Percentiles rank a stretch among this genome's conserved stretches.
Conservation (phyloP, 345 rosid species). For the Euphorbia lathyris region DNA sequence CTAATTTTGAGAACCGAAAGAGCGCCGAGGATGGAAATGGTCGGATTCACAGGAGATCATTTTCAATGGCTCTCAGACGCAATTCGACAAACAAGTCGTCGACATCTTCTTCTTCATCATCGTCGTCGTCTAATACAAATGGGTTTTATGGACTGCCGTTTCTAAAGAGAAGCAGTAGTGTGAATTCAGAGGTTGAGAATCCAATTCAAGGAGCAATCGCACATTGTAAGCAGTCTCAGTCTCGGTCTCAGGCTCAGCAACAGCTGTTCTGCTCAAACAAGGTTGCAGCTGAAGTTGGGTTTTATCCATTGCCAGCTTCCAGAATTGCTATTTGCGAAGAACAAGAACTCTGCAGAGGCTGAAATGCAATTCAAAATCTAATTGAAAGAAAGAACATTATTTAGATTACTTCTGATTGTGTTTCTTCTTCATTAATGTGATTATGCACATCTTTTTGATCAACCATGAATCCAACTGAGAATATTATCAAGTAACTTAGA, state of each 20-base stretch:
- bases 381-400: neutral
- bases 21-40: constrained; percentile 19
- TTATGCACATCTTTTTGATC: constrained; percentile 12
- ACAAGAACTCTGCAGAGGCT: constrained; percentile 62
- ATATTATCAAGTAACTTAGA: constrained; percentile 10
- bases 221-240: constrained; percentile 67
- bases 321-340: constrained; percentile 41
- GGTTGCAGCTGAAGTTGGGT: constrained; percentile 43
- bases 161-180: constrained; percentile 28
- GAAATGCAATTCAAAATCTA: constrained; percentile 11
- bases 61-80: constrained; percentile 28
- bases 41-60: constrained; percentile 29
- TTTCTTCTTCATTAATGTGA: constrained; percentile 9
- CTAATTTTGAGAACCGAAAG: constrained; percentile 15
- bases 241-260: constrained; percentile 16
- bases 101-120: constrained; percentile 9
- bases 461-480: constrained; percentile 1
- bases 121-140: constrained; percentile 5
- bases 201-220: constrained; percentile 91
- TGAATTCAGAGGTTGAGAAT: constrained; percentile 52
- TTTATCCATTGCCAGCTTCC: constrained; percentile 53
- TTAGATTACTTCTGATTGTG: constrained; percentile 18
- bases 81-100: constrained; percentile 21
- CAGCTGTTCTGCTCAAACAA: constrained; percentile 45
- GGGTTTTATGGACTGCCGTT: constrained; percentile 20